Percentiles rank a stretch among this genome's conserved stretches.
Conservation (phyloP, 1,284 basidiomycete species). For the Tylopilus orsonianus region DNA sequence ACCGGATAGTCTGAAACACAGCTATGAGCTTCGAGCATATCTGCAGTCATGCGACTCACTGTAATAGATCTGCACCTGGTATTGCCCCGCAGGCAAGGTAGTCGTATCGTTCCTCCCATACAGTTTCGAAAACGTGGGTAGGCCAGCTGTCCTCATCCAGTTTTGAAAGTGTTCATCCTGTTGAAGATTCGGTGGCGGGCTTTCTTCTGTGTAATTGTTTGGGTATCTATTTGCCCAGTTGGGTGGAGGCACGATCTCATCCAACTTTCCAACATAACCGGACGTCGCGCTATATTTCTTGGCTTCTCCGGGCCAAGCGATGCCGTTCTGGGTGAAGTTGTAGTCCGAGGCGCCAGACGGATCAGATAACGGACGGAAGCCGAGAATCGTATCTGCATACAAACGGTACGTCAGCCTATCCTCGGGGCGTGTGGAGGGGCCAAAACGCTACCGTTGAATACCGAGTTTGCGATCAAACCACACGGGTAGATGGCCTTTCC, state of each 20-base stretch:
- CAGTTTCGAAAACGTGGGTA: conserved; percentile 96
- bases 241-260: conserved; percentile 84
- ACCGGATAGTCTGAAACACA: conserved; percentile 85
- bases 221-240: conserved; percentile 83
- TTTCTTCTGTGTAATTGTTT: conserved; percentile 67
- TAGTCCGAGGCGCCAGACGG: conserved; percentile 57
- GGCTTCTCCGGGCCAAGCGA: conserved; percentile 93
- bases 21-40: conserved; percentile 9
- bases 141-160: conserved; percentile 98
- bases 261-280: conserved; percentile 49
- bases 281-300: conserved; percentile 81
- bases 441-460: conserved; percentile 81
- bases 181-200: conserved; percentile 75
- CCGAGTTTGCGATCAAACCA: conserved; percentile 96
- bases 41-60: conserved; percentile 56
- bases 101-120: conserved; percentile 89
- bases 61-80: conserved; percentile 77
- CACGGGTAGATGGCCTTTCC: conserved; percentile 85
- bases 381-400: conserved; percentile 73
- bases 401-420: not conserved
- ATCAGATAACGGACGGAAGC: conserved; percentile 59
- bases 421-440: not conserved
- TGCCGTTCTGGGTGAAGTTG: conserved; percentile 76
- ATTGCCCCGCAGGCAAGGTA: conserved; percentile 72
- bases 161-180: conserved; percentile 96